Evolutionary conservation across 441 rosid genomes (phyloP).

Genomic region (Pelargonium australe): DNA sequence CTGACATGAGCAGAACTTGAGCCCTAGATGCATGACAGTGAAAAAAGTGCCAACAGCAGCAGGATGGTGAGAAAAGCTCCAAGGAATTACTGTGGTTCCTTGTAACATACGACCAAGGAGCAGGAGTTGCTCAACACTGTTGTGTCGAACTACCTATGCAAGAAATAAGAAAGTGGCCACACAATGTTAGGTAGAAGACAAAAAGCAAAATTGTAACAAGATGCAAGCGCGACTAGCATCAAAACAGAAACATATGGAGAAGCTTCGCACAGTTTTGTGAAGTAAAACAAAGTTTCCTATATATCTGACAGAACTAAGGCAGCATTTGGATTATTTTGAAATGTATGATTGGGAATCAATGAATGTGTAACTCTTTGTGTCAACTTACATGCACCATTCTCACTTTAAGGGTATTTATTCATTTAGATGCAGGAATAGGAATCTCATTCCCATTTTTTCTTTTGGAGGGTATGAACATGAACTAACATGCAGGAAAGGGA

Average conservation of each 20-base stretch:
- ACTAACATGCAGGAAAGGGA: not conserved
- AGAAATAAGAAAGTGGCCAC: conserved; percentile 14
- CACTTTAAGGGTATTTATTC: not conserved
- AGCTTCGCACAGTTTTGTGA: not conserved
- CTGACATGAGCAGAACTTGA: conserved; percentile 87
- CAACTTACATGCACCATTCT: not conserved
- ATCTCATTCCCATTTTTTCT: not conserved
- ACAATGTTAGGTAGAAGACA: conserved; percentile 17
- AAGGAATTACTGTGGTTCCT: conserved; percentile 72
- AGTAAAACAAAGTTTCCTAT: not conserved
- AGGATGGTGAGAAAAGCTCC: conserved; percentile 97
- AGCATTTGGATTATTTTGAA: not conserved
- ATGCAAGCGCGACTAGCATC: not conserved
- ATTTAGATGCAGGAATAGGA: not conserved
- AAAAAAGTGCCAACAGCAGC: conserved; percentile 96
- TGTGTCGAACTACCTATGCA: conserved; percentile 80
- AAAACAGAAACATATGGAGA: conserved; percentile 7
- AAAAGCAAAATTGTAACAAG: not conserved
- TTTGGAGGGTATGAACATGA: not conserved
- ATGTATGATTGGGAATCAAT: not conserved
- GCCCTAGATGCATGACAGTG: conserved; percentile 94
- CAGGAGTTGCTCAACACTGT: conserved; percentile 88
- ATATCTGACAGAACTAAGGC: conserved; percentile 2
- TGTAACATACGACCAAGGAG: conserved; percentile 89
- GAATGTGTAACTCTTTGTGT: not conserved